These are phyloP conservation scores for Datisca glomerata DNA, from an alignment of 306 rosid genomes.

Conservation along the genomic window DNA sequence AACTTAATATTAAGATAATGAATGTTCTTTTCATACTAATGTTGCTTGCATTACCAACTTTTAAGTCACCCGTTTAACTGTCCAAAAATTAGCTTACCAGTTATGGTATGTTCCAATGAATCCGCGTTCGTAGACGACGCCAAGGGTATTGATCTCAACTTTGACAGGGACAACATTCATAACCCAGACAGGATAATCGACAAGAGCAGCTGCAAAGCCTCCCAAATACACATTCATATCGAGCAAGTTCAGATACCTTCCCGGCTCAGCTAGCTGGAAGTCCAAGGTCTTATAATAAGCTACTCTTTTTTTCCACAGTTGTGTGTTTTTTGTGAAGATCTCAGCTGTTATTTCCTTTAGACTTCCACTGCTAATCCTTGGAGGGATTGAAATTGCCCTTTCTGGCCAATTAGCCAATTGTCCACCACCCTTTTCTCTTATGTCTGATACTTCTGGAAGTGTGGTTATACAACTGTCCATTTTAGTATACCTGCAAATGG, in stretches of 20 bases:
- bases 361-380: conserved; percentile 66
- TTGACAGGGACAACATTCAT: conserved; percentile 87
- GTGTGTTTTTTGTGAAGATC: conserved; percentile 35
- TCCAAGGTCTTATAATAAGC: conserved; percentile 49
- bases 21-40: no score
- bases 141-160: conserved; percentile 66
- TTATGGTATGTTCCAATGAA: conserved; percentile 85
- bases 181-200: conserved; percentile 74
- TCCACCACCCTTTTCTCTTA: conserved; percentile 64
- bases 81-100: conserved; percentile 59
- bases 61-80: no score
- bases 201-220: conserved; percentile 82
- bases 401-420: conserved; percentile 63
- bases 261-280: conserved; percentile 47
- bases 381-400: conserved; percentile 65
- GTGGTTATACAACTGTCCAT: conserved; percentile 75
- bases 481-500: conserved; percentile 59
- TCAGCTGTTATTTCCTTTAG: conserved; percentile 47
- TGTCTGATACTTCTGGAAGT: conserved; percentile 49
- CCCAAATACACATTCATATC: conserved; percentile 86
- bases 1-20: no score
- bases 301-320: conserved; percentile 72
- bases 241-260: conserved; percentile 72
- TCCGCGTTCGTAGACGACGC: conserved; percentile 76
- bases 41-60: no score